Percentiles rank a stretch among this genome's conserved stretches.
Evolutionary conservation across 345 rosid genomes (phyloP).

Genomic region (Hevea brasiliensis): DNA sequence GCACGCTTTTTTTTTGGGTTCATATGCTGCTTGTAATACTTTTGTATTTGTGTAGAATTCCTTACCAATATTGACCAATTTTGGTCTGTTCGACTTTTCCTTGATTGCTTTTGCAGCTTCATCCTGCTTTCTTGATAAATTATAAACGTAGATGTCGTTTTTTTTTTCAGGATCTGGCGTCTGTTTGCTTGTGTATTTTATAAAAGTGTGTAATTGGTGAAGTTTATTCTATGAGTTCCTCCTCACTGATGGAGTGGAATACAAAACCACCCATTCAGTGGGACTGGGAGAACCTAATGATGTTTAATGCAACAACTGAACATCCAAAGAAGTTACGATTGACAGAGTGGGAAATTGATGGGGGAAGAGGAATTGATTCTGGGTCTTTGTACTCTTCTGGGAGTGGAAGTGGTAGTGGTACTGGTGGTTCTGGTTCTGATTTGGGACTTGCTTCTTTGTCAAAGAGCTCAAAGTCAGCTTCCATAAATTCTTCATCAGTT

Average conservation of each 20-base stretch:
- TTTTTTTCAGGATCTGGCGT: conserved; percentile 33
- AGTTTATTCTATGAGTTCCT: conserved; percentile 42
- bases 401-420: conserved; percentile 39
- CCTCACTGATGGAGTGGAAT: conserved; percentile 79
- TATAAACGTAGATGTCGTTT: neutral
- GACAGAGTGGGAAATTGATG: conserved; percentile 64
- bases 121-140: neutral
- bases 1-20: conserved; percentile 5
- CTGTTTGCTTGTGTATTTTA: conserved; percentile 1
- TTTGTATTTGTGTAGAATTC: neutral
- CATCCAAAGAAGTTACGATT: conserved; percentile 47
- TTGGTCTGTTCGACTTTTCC: neutral
- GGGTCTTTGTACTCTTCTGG: conserved; percentile 60
- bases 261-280: conserved; percentile 60
- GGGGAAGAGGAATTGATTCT: conserved; percentile 56
- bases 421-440: conserved; percentile 65
- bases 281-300: conserved; percentile 78
- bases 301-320: conserved; percentile 56
- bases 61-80: too few relatives aligned
- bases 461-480: conserved; percentile 67
- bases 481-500: conserved; percentile 59
- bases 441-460: conserved; percentile 63
- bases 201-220: conserved; percentile 2
- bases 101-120: conserved; percentile 2
- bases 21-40: conserved; percentile 6